Evolutionary conservation across 2,329 filamentous ascomycete genomes (phyloP).

Genomic region (Cryphonectria japonica): DNA sequence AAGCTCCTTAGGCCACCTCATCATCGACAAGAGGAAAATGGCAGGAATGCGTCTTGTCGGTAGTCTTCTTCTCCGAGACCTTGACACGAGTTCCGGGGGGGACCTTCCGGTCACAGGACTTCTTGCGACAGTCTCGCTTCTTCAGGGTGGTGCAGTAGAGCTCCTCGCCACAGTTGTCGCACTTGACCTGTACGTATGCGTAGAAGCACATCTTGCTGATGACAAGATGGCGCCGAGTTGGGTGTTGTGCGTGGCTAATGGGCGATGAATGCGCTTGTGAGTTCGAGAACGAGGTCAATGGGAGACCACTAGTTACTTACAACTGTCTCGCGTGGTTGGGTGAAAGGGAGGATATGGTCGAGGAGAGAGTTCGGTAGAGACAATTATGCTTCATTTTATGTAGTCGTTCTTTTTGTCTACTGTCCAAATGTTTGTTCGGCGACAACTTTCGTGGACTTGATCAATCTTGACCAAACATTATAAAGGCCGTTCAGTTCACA

Average conservation of each 20-base stretch:
- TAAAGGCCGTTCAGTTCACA: not conserved
- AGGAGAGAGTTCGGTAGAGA: not conserved
- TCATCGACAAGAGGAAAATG: slow-evolving; percentile 7
- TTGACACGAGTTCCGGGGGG: not conserved
- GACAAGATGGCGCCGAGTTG: too few species aligned
- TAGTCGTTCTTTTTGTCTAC: not conserved
- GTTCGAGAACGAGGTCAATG: not conserved
- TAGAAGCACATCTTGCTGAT: slow-evolving; percentile 12
- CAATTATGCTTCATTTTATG: not conserved
- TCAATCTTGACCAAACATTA: not conserved
- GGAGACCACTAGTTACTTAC: not conserved
- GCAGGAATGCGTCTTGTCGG: not conserved
- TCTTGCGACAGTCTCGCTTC: slow-evolving; percentile 12
- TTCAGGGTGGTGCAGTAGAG: slow-evolving; percentile 10
- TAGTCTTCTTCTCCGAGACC: not conserved
- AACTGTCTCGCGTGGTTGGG: not conserved
- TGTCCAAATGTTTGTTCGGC: not conserved
- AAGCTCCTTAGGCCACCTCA: not conserved
- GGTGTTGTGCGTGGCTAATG: not conserved
- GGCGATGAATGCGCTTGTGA: not conserved
- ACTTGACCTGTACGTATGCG: not conserved
- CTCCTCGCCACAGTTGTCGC: not conserved
- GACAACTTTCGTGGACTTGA: not conserved
- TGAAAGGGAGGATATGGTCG: not conserved
- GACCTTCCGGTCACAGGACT: slow-evolving; percentile 10